Conservation (phyloP, 371 early-diverging fungal genomes). For the Fennellomyces sp. region DNA sequence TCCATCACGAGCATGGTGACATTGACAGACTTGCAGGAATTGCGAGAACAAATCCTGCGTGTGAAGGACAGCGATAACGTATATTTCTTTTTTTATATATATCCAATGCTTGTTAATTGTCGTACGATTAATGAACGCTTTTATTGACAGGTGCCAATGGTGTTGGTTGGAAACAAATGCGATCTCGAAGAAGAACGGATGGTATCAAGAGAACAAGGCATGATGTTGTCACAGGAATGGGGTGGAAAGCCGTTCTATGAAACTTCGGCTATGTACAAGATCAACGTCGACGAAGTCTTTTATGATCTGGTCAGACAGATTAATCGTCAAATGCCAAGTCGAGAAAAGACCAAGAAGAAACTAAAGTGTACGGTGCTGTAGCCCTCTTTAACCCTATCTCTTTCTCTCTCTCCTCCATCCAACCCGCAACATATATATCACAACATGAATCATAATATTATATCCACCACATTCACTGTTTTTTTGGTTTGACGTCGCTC, state of each 20-base stretch:
- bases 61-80: conserved; percentile 83
- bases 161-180: conserved; percentile 87
- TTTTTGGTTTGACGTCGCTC: no score
- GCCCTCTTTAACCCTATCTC: no score
- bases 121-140: no score
- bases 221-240: conserved; percentile 69
- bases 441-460: no score
- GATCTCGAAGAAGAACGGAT: conserved; percentile 82
- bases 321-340: conserved; percentile 38
- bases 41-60: conserved; percentile 79
- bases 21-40: conserved; percentile 78
- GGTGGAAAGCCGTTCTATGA: conserved; percentile 79
- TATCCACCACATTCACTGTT: neutral
- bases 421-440: no score
- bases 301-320: conserved; percentile 64
- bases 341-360: conserved; percentile 39
- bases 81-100: no score
- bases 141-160: conserved; percentile 76
- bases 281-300: conserved; percentile 81
- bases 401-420: no score
- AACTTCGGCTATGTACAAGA: conserved; percentile 82
- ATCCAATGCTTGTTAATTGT: no score
- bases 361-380: conserved; percentile 19
- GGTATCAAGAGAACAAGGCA: conserved; percentile 71
- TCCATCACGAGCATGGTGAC: conserved; percentile 83